These are phyloP conservation scores for Phytopythium delawarense DNA, from an alignment of 352 stramenopile genomes.

Conservation along the genomic window DNA sequence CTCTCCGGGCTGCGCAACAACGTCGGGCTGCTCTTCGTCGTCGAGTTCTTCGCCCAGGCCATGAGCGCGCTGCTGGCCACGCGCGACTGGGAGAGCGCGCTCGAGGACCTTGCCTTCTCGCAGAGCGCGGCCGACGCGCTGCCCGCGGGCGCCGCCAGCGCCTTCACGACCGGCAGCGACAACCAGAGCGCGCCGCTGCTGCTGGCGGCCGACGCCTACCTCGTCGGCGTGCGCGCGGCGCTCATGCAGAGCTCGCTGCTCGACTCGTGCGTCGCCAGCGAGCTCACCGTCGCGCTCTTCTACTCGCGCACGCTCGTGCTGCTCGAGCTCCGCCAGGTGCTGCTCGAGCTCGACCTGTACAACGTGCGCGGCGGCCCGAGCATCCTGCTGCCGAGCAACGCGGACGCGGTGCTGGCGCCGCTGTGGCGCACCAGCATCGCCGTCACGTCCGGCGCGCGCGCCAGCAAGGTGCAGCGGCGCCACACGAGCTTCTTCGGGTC, in stretches of 20 bases:
- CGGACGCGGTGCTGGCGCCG: slow-evolving; percentile 17
- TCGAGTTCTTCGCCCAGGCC: slow-evolving; percentile 40
- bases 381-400: slow-evolving; percentile 20
- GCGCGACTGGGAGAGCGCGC: slow-evolving; percentile 23
- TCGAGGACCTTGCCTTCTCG: slow-evolving; percentile 31
- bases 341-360: slow-evolving; percentile 14
- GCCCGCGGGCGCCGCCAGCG: slow-evolving; percentile 14
- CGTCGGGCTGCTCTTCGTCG: slow-evolving; percentile 30
- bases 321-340: slow-evolving; percentile 19
- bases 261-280: slow-evolving; percentile 34
- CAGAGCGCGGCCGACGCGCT: slow-evolving; percentile 17
- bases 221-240: slow-evolving; percentile 29
- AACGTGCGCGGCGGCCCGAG: background rate
- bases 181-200: slow-evolving; percentile 12
- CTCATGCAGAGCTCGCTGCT: slow-evolving; percentile 22
- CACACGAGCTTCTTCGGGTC: slow-evolving; percentile 16
- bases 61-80: slow-evolving; percentile 28
- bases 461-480: background rate
- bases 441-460: slow-evolving; percentile 23
- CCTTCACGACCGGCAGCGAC: slow-evolving; percentile 12
- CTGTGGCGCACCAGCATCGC: slow-evolving; percentile 22
- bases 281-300: slow-evolving; percentile 34
- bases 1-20: slow-evolving; percentile 35
- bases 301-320: slow-evolving; percentile 35
- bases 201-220: slow-evolving; percentile 26